Conservation (phyloP, 208 protist species). For the Trypanosoma rangeli region DNA sequence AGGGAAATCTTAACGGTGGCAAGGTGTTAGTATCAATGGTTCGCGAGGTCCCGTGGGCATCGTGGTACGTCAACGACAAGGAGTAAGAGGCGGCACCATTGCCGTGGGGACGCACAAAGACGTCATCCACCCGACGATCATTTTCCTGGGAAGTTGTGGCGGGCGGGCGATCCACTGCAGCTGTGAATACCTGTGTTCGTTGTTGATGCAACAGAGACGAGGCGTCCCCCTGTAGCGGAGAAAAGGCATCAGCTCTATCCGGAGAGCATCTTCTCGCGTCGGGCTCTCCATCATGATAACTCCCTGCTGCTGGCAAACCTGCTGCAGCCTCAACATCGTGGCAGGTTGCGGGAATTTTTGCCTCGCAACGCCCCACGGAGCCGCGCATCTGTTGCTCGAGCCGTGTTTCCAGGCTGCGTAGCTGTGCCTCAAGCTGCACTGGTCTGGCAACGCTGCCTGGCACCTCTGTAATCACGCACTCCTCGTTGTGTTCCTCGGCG, state of each 20-base stretch:
- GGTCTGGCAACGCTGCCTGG: not conserved
- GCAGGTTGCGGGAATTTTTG: not conserved
- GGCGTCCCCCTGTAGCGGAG: not conserved
- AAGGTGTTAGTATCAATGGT: constrained; percentile 53
- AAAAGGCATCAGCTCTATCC: not conserved
- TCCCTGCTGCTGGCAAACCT: not conserved
- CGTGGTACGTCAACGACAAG: constrained; percentile 69
- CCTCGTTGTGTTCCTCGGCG: not conserved
- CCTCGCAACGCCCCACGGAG: constrained; percentile 23
- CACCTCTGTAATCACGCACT: not conserved
- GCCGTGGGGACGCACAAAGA: constrained; percentile 50
- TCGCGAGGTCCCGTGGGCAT: constrained; percentile 40
- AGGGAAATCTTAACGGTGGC: constrained; percentile 33
- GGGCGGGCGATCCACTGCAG: not conserved
- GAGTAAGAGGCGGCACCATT: constrained; percentile 37
- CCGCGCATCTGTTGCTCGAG: constrained; percentile 39
- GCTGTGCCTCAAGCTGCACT: constrained; percentile 42
- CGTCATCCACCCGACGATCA: constrained; percentile 61
- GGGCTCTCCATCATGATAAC: not conserved
- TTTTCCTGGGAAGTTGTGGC: constrained; percentile 1
- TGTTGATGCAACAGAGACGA: not conserved
- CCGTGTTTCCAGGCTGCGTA: constrained; percentile 44
- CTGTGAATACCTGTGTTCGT: not conserved
- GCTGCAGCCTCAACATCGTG: not conserved
- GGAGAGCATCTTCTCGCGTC: not conserved